Percentiles rank a stretch among this genome's conserved stretches.
These are phyloP conservation scores for Geotrichum cucujoidarum DNA, from an alignment of 1,139 yeast species.

Conservation along the genomic window DNA sequence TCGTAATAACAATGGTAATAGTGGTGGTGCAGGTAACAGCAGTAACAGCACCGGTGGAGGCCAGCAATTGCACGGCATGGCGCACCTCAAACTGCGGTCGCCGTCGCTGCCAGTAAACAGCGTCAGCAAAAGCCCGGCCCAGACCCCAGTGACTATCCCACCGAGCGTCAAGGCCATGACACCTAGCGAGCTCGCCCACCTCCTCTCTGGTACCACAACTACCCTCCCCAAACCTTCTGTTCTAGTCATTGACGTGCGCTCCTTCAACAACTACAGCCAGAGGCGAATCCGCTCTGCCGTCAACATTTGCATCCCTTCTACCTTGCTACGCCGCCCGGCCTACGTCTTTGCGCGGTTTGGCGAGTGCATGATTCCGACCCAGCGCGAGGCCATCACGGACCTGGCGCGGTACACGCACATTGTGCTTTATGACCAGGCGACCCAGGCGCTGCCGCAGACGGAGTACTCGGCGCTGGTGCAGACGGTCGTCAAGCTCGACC, in stretches of 20 bases:
- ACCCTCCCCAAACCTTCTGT: not conserved
- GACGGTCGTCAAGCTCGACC: constrained; percentile 48
- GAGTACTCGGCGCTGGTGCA: constrained; percentile 32
- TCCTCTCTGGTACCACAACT: not conserved
- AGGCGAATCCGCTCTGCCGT: constrained; percentile 52
- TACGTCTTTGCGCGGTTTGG: constrained; percentile 54
- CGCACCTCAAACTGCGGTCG: constrained; percentile 17
- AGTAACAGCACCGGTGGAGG: not conserved
- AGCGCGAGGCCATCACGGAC: constrained; percentile 32
- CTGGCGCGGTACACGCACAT: constrained; percentile 33
- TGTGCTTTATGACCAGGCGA: constrained; percentile 50
- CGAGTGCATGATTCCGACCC: constrained; percentile 47
- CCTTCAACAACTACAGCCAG: constrained; percentile 57
- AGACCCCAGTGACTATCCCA: constrained; percentile 14
- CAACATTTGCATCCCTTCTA: constrained; percentile 71
- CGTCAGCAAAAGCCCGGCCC: not conserved
- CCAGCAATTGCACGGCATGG: not conserved
- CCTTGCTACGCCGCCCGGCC: constrained; percentile 61
- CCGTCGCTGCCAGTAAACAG: constrained; percentile 23
- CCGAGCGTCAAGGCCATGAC: constrained; percentile 2
- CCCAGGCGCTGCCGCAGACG: constrained; percentile 34
- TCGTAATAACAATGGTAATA: no score
- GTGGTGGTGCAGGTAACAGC: not conserved
- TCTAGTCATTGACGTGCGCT: constrained; percentile 58
- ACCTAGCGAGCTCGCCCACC: constrained; percentile 15